A percentile compares a stretch with the other conserved stretches of the same genome.
phyloP scores from a whole-genome alignment of 1,284 basidiomycete genomes.

The Papiliotrema fonsecae region DNA sequence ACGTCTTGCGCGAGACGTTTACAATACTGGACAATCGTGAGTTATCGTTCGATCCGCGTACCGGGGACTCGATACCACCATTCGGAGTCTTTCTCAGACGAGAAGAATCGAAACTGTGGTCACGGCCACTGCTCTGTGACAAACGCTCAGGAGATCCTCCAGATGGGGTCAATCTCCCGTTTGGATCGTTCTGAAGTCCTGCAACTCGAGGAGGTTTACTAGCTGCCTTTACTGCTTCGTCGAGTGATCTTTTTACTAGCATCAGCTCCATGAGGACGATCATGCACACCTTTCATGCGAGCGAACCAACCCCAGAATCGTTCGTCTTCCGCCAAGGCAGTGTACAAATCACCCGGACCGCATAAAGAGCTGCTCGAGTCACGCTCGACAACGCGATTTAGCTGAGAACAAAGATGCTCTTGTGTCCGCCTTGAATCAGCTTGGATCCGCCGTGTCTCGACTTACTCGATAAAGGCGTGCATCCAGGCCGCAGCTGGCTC shows the following conservation, averaged over 20 bases:
- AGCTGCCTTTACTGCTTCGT: slow-evolving; percentile 16
- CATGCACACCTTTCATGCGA: slow-evolving; percentile 66
- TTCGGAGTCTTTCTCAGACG: not conserved
- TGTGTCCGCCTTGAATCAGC: slow-evolving; percentile 57
- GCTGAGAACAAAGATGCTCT: slow-evolving; percentile 61
- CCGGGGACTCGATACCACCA: not conserved
- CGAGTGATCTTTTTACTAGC: slow-evolving; percentile 31
- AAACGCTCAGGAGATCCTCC: not conserved
- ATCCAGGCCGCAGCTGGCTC: slow-evolving; percentile 79
- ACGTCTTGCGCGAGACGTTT: slow-evolving; percentile 11
- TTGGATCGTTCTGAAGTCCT: no score
- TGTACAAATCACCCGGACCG: slow-evolving; percentile 71
- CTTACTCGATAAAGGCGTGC: slow-evolving; percentile 87
- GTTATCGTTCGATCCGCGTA: not conserved
- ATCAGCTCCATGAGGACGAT: not conserved
- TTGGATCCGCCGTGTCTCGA: slow-evolving; percentile 3
- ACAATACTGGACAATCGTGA: not conserved
- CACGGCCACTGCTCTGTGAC: not conserved
- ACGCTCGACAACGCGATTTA: slow-evolving; percentile 73
- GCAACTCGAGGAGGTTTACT: slow-evolving; percentile 9
- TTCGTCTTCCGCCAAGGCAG: slow-evolving; percentile 81
- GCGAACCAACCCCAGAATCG: slow-evolving; percentile 76
- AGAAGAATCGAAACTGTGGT: not conserved
- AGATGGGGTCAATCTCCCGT: slow-evolving; percentile 7
- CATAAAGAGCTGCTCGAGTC: slow-evolving; percentile 68